Base-by-base conservation (phyloP, 768 basidiomycete genomes). In the Tephrocybe sp. region DNA sequence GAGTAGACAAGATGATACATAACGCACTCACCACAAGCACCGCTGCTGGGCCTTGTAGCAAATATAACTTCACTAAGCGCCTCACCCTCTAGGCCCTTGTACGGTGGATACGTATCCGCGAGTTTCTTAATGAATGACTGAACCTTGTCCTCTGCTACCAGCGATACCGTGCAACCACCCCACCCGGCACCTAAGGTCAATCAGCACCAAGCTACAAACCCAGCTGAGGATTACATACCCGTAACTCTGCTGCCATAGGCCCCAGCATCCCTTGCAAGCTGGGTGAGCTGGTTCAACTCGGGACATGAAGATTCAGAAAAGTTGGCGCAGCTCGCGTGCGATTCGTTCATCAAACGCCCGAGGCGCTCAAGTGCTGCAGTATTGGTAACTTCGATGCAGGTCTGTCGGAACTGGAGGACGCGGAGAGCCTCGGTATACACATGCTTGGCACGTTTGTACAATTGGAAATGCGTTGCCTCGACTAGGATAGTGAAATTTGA, bases 91-190 rank as follows among this genome's bases (percentile, higher is more conserved):
- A 95, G 65, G 5, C 67, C 72, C 54, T 70, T 69, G 65, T 89
- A 92, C n/a, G 85, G 79, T 14, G 63, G 67, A 63, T 92, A 94
- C 4, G 67, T 69, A n/a, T 69, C 68, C 61, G 73, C 78, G 14
- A 94, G 69, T 56, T 74, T 73, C 54, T 69, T 61, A 39, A 92
- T 84, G 64, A 95, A 94, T 7, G 60, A 53, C 0, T 78, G 74
- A 2, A 89, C 87, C 39, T 79, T 60, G 16, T 71, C 66, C 60
- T 87, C 85, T 6, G 80, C 76, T 13, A 94, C 85, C 16, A 94
- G 77, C 6, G 89, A 91, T 17, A 94, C 86, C 0, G 87, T 88
- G 61, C 91, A 93, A 5, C 92, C 92, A 33, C 93, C 93, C 92
- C 92, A 96, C 3, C 91, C 92, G 0, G 92, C 92, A 23, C 89